These are phyloP conservation scores for Penicillium digitatum DNA, from an alignment of 2,329 filamentous ascomycete genomes.

Conservation along the genomic window DNA sequence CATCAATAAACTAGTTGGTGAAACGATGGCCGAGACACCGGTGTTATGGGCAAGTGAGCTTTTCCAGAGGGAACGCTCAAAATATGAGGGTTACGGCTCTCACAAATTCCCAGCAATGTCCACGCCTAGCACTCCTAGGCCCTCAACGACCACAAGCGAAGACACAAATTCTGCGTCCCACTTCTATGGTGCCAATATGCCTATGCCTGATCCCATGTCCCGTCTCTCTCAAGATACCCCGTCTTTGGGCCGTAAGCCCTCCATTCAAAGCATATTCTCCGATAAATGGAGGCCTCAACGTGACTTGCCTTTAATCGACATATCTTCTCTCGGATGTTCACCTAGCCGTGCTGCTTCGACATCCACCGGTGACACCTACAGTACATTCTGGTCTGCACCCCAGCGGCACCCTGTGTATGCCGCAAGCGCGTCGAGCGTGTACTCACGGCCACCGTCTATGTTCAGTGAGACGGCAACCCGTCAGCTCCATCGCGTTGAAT, in stretches of 20 bases:
- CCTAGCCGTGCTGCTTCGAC: constrained; percentile 65
- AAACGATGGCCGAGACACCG: constrained; percentile 77
- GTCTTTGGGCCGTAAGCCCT: constrained; percentile 53
- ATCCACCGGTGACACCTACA: constrained; percentile 66
- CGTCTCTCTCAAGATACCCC: constrained; percentile 35
- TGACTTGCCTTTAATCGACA: constrained; percentile 59
- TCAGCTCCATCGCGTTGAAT: constrained; percentile 33
- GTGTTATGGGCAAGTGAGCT: constrained; percentile 91
- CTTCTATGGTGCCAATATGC: constrained; percentile 24
- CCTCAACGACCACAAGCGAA: constrained; percentile 46
- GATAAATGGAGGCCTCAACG: constrained; percentile 58
- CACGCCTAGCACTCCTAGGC: constrained; percentile 46
- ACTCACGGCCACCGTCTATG: constrained; percentile 43
- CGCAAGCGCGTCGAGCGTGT: constrained; percentile 57
- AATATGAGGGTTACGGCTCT: constrained; percentile 41
- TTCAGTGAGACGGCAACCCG: constrained; percentile 37
- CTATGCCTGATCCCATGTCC: constrained; percentile 31
- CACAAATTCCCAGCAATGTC: constrained; percentile 37
- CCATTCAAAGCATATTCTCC: constrained; percentile 67
- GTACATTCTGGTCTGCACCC: constrained; percentile 87
- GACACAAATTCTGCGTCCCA: constrained; percentile 34
- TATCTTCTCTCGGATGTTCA: constrained; percentile 57
- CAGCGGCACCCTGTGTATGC: constrained; percentile 64
- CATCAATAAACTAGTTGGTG: constrained; percentile 78
- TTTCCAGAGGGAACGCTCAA: constrained; percentile 64